Evolutionary conservation across 2,329 filamentous ascomycete genomes (phyloP).

Genomic region (Cladosporium phlei): DNA sequence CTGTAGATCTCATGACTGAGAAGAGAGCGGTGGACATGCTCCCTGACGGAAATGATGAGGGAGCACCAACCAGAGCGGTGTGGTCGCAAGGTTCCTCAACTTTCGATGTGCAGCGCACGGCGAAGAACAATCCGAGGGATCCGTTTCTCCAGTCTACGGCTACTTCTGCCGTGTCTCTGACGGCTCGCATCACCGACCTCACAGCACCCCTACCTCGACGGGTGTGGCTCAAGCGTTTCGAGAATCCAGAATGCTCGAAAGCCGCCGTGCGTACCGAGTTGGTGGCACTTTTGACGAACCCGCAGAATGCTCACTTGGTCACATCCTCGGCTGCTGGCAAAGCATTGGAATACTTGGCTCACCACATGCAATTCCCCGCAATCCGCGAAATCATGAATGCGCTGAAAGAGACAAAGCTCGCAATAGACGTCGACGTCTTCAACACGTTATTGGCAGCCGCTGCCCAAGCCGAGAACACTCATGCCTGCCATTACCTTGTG

Average conservation of each 20-base stretch:
- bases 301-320: neutral
- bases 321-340: constrained; percentile 18
- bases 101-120: neutral
- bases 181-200: neutral
- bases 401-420: constrained; percentile 16
- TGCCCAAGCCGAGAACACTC: constrained; percentile 21
- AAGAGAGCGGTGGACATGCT: too few relatives aligned
- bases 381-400: constrained; percentile 18
- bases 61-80: neutral
- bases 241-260: neutral
- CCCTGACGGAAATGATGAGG: too few relatives aligned
- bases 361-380: constrained; percentile 17
- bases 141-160: neutral
- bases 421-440: constrained; percentile 19
- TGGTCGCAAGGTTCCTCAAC: neutral
- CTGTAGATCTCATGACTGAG: too few relatives aligned
- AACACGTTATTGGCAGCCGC: constrained; percentile 22
- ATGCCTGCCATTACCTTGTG: constrained; percentile 25
- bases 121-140: neutral
- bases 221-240: neutral
- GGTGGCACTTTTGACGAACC: neutral
- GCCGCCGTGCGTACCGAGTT: constrained; percentile 1
- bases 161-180: neutral
- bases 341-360: constrained; percentile 21
- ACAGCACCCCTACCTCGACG: neutral